These are phyloP conservation scores for Oldenlandia corymbosa DNA, from an alignment of 257 asterid species.

Conservation along the genomic window DNA sequence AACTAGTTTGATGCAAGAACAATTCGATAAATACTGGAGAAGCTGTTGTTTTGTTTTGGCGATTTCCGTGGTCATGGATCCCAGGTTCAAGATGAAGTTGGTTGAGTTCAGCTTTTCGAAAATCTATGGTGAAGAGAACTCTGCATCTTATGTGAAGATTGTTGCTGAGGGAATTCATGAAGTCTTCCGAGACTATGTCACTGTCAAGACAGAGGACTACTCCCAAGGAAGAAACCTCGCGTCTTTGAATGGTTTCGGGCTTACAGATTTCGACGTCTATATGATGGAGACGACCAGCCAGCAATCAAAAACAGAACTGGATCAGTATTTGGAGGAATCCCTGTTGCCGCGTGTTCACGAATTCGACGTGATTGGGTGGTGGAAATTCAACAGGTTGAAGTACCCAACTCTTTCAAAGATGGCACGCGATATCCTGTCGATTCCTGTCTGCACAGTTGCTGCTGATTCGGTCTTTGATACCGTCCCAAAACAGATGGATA, in stretches of 20 bases:
- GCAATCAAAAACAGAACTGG: slow-evolving; percentile 67
- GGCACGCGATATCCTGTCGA: slow-evolving; percentile 86
- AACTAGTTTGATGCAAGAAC: slow-evolving; percentile 69
- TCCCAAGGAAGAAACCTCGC: slow-evolving; percentile 41
- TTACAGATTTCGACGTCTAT: slow-evolving; percentile 68
- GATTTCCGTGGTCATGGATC: slow-evolving; percentile 90
- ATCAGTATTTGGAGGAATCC: slow-evolving; percentile 93
- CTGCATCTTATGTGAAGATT: slow-evolving; percentile 46
- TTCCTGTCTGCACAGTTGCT: slow-evolving; percentile 74
- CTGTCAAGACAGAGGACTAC: slow-evolving; percentile 58
- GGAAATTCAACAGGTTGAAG: slow-evolving; percentile 76
- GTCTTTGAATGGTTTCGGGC: slow-evolving; percentile 49
- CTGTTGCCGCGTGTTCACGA: slow-evolving; percentile 79
- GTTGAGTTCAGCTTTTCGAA: slow-evolving; percentile 84
- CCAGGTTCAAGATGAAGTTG: slow-evolving; percentile 89
- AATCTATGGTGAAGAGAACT: slow-evolving; percentile 71
- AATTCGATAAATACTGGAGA: slow-evolving; percentile 75
- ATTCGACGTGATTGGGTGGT: slow-evolving; percentile 92
- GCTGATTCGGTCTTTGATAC: slow-evolving; percentile 58
- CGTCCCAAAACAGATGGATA: slow-evolving; percentile 75
- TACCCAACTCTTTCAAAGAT: slow-evolving; percentile 89
- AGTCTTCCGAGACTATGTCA: slow-evolving; percentile 70
- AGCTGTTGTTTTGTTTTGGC: slow-evolving; percentile 74
- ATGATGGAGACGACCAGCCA: slow-evolving; percentile 81
- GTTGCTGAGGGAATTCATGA: slow-evolving; percentile 88